Percentiles rank a stretch among this genome's conserved stretches.
phyloP scores from a whole-genome alignment of 2,329 filamentous ascomycete genomes.

The Stagonosporopsis tanaceti region DNA sequence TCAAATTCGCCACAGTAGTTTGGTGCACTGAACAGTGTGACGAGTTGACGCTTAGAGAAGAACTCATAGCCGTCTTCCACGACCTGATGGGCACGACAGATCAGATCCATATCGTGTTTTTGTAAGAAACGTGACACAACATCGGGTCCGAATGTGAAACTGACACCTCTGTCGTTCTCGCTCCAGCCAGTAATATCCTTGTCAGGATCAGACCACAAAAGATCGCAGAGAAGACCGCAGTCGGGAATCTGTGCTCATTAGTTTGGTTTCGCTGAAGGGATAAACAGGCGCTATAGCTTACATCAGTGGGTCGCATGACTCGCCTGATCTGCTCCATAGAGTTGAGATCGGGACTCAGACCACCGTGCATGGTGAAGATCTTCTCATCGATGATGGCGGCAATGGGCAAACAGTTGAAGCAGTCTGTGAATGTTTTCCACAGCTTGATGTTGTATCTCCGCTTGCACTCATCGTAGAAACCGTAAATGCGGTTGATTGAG shows the following conservation, averaged over 20 bases:
- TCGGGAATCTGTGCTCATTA: slow-evolving; percentile 83
- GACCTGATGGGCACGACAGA: slow-evolving; percentile 97
- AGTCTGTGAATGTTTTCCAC: slow-evolving; percentile 99
- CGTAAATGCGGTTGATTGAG: slow-evolving; percentile 98
- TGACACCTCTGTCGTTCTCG: slow-evolving; percentile 98
- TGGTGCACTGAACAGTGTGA: slow-evolving; percentile 96
- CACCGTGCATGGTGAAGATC: slow-evolving; percentile 99
- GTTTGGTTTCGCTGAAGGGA: slow-evolving; percentile 27
- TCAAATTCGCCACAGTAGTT: slow-evolving; percentile 99
- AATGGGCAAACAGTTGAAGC: slow-evolving; percentile 98
- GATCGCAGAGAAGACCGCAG: slow-evolving; percentile 94
- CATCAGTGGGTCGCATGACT: slow-evolving; percentile 98
- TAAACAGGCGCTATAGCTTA: slow-evolving; percentile 62
- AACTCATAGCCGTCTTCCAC: slow-evolving; percentile 99
- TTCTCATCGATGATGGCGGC: slow-evolving; percentile 99
- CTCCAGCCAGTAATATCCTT: slow-evolving; percentile 99
- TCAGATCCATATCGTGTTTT: slow-evolving; percentile 99
- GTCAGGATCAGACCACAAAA: slow-evolving; percentile 98
- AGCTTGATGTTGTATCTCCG: slow-evolving; percentile 99
- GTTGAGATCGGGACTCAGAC: slow-evolving; percentile 94
- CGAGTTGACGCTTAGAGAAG: slow-evolving; percentile 97
- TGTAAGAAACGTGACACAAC: slow-evolving; percentile 97
- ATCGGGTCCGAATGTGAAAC: slow-evolving; percentile 97
- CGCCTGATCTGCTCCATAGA: slow-evolving; percentile 99
- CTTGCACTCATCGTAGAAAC: slow-evolving; percentile 99